Conservation (phyloP, 2,329 filamentous ascomycete genomes). For the Nigrograna mackinnonii region DNA sequence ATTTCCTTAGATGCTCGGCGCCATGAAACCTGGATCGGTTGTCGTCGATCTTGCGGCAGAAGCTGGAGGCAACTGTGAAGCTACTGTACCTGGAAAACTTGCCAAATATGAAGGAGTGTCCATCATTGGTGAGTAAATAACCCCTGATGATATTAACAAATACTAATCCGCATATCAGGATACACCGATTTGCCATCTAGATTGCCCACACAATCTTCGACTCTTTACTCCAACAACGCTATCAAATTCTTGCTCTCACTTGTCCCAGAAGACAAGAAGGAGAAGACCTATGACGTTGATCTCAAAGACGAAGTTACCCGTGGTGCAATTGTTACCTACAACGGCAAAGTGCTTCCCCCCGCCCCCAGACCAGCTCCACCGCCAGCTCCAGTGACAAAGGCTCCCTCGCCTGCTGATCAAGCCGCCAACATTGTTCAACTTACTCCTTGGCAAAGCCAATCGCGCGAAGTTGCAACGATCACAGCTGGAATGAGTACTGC, state of each 20-base stretch:
- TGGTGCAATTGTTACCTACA: slow-evolving; percentile 78
- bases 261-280: slow-evolving; percentile 73
- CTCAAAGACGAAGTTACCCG: slow-evolving; percentile 84
- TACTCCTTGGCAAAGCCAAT: slow-evolving; percentile 81
- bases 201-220: slow-evolving; percentile 85
- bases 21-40: slow-evolving; percentile 89
- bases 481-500: slow-evolving; percentile 78
- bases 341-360: slow-evolving; percentile 75
- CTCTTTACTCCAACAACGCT: slow-evolving; percentile 91
- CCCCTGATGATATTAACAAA: background rate
- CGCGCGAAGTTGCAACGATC: slow-evolving; percentile 73
- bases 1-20: slow-evolving; percentile 66
- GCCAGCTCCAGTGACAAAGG: slow-evolving; percentile 55
- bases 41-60: slow-evolving; percentile 88
- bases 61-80: slow-evolving; percentile 85
- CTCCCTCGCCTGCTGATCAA: slow-evolving; percentile 35
- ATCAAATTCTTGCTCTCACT: slow-evolving; percentile 86
- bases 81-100: slow-evolving; percentile 74
- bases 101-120: slow-evolving; percentile 76
- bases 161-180: slow-evolving; percentile 47
- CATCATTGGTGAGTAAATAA: slow-evolving; percentile 66
- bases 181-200: slow-evolving; percentile 89
- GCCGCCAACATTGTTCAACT: slow-evolving; percentile 65
- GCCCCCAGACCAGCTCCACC: slow-evolving; percentile 70
- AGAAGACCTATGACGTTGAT: slow-evolving; percentile 80